Base-by-base conservation (phyloP, 202 grass and related monocot species). In the Dendrocalamus latiflorus region DNA sequence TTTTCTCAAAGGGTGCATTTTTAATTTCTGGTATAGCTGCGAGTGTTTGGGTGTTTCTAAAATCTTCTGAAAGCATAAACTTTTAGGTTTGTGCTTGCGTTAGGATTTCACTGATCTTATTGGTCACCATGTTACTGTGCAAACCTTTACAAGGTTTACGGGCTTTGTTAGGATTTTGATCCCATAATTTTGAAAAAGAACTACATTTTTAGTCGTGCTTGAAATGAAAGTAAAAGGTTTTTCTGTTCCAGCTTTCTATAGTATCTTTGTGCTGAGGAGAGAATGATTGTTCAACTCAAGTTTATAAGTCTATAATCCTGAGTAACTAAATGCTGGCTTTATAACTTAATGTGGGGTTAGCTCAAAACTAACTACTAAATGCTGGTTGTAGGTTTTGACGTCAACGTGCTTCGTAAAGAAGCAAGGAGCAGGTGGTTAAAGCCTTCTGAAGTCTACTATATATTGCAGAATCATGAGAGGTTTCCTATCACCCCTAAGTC, bases 361-460 rank as follows among this genome's bases (percentile, higher is more conserved):
- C 30, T 30, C 8, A 65, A 21, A 84, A 70, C 22, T 54, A 39
- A 21, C 2, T 61, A 74, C 16, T 60, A 51, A 28, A 28, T 28
- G 26, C 26, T 67, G 70, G 10, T 75, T 83, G 2, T 88, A 98
- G 96, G 86, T 90, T 98, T 88, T 61, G 93, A 98, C 81, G 93
- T 98, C 70, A 89, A 90, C 54, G 83, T 83, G 70, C 93, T 98
- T 66, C 79, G 72, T 50, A 58, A 90, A 70, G 93, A 98, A 89
- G 93, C 96, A 72, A 90, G 53, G 47, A 75, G 33, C 30, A 88
- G 96, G 54, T 98, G 96, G 96, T 81, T 98, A 81, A 98, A 90
- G 88, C 91, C 96, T 68, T 84, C 91, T 64, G 96, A 98, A 86
- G 91, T 98, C 81, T 87, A 90, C 72, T 93, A 81, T 61, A 98